A percentile compares a stretch with the other conserved stretches of the same genome.
These are phyloP conservation scores for Pichia sp. DNA, from an alignment of 1,139 yeast genomes.

Conservation along the genomic window DNA sequence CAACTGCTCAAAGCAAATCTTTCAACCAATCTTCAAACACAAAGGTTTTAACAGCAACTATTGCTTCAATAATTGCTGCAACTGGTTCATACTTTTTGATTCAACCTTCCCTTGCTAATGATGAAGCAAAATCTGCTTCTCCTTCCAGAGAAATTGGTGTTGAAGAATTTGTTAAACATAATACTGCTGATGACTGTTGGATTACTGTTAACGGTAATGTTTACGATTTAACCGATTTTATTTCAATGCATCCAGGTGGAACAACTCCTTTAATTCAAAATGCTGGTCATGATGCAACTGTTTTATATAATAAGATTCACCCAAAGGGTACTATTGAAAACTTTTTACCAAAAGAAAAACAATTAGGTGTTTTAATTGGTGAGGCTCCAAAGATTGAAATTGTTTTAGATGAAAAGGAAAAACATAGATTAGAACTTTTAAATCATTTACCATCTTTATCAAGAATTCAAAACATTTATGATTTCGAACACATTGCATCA, in stretches of 20 bases:
- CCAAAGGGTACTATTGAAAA: constrained; percentile 49
- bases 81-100: constrained; percentile 7
- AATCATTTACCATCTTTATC: constrained; percentile 27
- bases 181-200: constrained; percentile 74
- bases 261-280: constrained; percentile 61
- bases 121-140: constrained; percentile 11
- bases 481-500: constrained; percentile 34
- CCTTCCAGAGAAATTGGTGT: constrained; percentile 19
- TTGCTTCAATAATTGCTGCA: constrained; percentile 12
- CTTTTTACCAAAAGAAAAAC: constrained; percentile 33
- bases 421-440: constrained; percentile 25
- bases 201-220: constrained; percentile 79
- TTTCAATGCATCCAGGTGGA: constrained; percentile 87
- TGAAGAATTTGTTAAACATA: constrained; percentile 62
- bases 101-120: constrained; percentile 14
- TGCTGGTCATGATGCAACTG: constrained; percentile 91
- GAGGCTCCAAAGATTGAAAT: constrained; percentile 33
- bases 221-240: constrained; percentile 74
- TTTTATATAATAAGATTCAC: constrained; percentile 75
- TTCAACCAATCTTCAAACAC: constrained; percentile 1
- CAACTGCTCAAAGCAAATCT: background rate
- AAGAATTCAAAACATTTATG: constrained; percentile 31
- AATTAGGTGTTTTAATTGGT: constrained; percentile 32
- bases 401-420: constrained; percentile 30
- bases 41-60: constrained; percentile 5